Percentiles rank a stretch among this genome's conserved stretches.
These are phyloP conservation scores for Vitis hybrid DNA, from an alignment of 177 flowering plant genomes.

Conservation along the genomic window DNA sequence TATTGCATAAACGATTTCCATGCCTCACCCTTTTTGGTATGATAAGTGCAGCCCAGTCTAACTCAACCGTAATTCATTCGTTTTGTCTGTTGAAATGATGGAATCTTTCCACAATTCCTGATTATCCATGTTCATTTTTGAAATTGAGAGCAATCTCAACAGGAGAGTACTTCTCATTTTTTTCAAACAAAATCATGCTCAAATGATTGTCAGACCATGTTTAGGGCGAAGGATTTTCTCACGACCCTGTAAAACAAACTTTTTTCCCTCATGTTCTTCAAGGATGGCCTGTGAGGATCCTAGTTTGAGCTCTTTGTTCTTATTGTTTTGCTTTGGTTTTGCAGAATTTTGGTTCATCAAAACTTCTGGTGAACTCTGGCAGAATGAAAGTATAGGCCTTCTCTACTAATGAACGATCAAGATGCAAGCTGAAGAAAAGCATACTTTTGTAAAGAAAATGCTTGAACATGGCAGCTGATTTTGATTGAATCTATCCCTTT, in stretches of 20 bases:
- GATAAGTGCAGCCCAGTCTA: too few relatives aligned
- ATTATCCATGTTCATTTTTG: too few relatives aligned
- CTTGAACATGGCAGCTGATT: neutral
- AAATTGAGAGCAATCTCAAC: too few relatives aligned
- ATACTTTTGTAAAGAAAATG: neutral
- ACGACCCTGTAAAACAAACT: neutral
- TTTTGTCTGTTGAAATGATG: too few relatives aligned
- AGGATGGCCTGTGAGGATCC: too few relatives aligned
- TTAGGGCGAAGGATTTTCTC: neutral
- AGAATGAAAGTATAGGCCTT: neutral
- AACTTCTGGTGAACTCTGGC: neutral
- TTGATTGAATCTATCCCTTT: neutral
- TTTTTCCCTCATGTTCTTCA: neutral
- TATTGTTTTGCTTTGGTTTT: neutral
- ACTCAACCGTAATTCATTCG: too few relatives aligned
- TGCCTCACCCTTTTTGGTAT: too few relatives aligned
- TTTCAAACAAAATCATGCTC: too few relatives aligned
- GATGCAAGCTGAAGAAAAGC: neutral
- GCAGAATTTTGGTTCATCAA: slow-evolving; percentile 1
- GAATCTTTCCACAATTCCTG: too few relatives aligned
- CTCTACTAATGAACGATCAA: neutral
- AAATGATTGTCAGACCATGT: too few relatives aligned
- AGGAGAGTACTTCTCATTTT: too few relatives aligned
- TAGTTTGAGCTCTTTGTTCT: neutral
- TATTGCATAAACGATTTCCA: neutral